Conservation (phyloP, 2,329 filamentous ascomycete species). For the Hymenoscyphus fraxineus region DNA sequence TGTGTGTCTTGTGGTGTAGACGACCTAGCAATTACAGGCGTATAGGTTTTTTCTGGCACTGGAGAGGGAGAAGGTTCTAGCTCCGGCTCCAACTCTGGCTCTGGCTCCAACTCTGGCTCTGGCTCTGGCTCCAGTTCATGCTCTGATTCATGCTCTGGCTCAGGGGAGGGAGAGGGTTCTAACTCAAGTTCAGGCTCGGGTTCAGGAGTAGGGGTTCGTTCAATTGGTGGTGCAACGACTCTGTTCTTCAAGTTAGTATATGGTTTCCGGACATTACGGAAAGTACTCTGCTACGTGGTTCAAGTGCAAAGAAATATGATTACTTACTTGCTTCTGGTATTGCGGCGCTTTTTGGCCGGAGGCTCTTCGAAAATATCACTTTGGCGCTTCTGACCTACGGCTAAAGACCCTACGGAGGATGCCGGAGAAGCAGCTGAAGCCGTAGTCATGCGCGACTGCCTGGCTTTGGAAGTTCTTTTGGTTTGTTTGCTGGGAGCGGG, state of each 20-base stretch:
- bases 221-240: not conserved
- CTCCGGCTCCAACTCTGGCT: not conserved
- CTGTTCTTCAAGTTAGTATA: not conserved
- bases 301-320: no score
- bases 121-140: not conserved
- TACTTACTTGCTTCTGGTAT: conserved; percentile 45
- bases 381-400: not conserved
- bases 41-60: not conserved
- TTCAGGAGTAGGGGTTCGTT: not conserved
- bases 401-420: not conserved
- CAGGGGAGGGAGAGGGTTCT: no score
- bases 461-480: conserved; percentile 51
- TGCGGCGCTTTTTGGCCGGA: not conserved
- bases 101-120: not conserved
- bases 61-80: not conserved
- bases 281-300: not conserved
- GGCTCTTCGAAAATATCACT: not conserved
- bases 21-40: not conserved
- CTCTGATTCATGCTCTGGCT: not conserved
- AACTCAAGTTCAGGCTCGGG: not conserved
- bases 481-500: conserved; percentile 52
- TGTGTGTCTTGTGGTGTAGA: not conserved
- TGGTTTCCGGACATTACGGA: not conserved
- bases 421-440: not conserved
- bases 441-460: not conserved